Conservation (phyloP, 1,139 yeast species). For the Taphrina populina region DNA sequence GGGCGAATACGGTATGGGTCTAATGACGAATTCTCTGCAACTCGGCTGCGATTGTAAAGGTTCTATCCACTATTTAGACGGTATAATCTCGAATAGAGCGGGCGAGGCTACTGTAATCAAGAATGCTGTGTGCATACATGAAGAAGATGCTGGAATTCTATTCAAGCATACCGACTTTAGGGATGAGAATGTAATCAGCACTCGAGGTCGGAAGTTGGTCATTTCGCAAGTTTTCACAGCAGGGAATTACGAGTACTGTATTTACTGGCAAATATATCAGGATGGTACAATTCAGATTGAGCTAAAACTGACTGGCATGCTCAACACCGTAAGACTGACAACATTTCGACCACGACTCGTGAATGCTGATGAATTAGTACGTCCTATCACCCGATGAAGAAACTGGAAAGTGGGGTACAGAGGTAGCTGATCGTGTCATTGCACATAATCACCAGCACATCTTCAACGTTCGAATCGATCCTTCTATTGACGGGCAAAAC, state of each 20-base stretch:
- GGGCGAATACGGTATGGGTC: slow-evolving; percentile 86
- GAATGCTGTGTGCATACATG: slow-evolving; percentile 79
- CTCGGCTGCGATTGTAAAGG: slow-evolving; percentile 85
- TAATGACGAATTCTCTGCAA: slow-evolving; percentile 73
- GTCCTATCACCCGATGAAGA: slow-evolving; percentile 63
- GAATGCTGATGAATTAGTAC: slow-evolving; percentile 41
- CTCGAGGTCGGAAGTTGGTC: slow-evolving; percentile 71
- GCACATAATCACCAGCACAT: slow-evolving; percentile 86
- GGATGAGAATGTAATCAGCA: slow-evolving; percentile 71
- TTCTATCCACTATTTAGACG: slow-evolving; percentile 76
- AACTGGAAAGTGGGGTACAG: slow-evolving; percentile 73
- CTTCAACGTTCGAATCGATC: slow-evolving; percentile 75
- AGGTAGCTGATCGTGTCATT: slow-evolving; percentile 74
- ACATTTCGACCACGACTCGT: not conserved
- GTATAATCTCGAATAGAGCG: slow-evolving; percentile 62
- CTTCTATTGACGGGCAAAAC: slow-evolving; percentile 75
- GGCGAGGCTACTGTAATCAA: slow-evolving; percentile 71
- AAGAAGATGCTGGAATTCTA: slow-evolving; percentile 76
- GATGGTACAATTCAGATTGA: slow-evolving; percentile 80
- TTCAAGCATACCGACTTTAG: slow-evolving; percentile 82
- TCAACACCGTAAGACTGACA: slow-evolving; percentile 54
- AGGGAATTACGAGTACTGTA: slow-evolving; percentile 79
- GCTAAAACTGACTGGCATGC: slow-evolving; percentile 74
- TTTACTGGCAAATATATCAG: slow-evolving; percentile 78
- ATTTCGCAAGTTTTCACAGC: slow-evolving; percentile 80